Evolutionary conservation across 2,329 filamentous ascomycete genomes (phyloP).

Genomic region (Phyllosticta citribraziliensis): DNA sequence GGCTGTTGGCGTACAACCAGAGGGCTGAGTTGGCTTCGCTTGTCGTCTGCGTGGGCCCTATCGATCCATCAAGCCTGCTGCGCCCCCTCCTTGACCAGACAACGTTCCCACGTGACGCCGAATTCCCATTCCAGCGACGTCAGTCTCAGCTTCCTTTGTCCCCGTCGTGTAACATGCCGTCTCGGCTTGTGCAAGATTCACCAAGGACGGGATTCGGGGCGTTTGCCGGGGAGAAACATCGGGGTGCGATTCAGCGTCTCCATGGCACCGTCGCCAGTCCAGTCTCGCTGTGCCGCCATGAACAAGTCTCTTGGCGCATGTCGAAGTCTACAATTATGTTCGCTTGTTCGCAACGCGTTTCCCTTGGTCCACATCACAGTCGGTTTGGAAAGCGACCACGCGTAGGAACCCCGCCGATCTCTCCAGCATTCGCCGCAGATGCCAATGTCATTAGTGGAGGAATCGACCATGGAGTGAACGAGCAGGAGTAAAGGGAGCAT

Average conservation of each 20-base stretch:
- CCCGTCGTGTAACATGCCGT: neutral
- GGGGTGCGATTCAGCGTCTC: neutral
- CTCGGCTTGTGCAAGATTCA: neutral
- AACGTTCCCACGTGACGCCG: neutral
- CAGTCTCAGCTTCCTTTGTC: neutral
- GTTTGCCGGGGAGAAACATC: neutral
- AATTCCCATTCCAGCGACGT: neutral
- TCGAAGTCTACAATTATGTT: neutral
- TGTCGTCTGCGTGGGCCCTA: neutral
- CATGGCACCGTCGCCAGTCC: conserved; percentile 12
- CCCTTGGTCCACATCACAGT: conserved; percentile 33
- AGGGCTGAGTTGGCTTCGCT: neutral
- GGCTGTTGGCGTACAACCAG: neutral
- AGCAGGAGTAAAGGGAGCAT: conserved; percentile 58
- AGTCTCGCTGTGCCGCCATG: conserved; percentile 28
- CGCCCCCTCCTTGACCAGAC: neutral
- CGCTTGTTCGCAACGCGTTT: neutral
- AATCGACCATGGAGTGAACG: conserved; percentile 37
- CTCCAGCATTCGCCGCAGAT: conserved; percentile 39
- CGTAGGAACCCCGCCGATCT: conserved; percentile 27
- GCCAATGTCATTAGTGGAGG: conserved; percentile 23
- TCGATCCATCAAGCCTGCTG: neutral
- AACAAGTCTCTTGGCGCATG: conserved; percentile 25
- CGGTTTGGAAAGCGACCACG: conserved; percentile 36
- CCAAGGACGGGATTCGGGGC: neutral